These are phyloP conservation scores for Aureobasidium mangrovei DNA, from an alignment of 2,329 filamentous ascomycete genomes.

Conservation along the genomic window DNA sequence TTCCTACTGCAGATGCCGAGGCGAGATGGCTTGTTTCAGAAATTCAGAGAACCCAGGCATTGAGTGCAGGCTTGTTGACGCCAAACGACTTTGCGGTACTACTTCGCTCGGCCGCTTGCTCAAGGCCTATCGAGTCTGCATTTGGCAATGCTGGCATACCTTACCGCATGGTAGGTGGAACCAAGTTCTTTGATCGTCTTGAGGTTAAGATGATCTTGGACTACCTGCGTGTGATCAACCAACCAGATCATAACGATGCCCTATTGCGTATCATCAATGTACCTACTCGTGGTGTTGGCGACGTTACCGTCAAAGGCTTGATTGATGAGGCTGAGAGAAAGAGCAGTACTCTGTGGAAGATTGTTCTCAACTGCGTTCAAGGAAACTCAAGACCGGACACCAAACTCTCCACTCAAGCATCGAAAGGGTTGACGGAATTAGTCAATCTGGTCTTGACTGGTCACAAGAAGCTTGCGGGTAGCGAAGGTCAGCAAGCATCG, in stretches of 20 bases:
- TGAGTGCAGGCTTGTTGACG: constrained; percentile 65
- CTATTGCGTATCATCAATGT: constrained; percentile 76
- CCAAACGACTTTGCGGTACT: constrained; percentile 77
- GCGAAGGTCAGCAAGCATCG: constrained; percentile 27
- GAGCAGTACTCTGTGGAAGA: constrained; percentile 63
- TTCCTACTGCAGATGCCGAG: constrained; percentile 63
- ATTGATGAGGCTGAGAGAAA: constrained; percentile 66
- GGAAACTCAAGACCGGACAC: constrained; percentile 43
- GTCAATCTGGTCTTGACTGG: constrained; percentile 52
- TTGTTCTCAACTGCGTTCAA: constrained; percentile 54
- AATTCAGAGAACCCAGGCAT: constrained; percentile 58
- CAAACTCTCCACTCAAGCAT: constrained; percentile 46
- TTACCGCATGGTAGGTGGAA: constrained; percentile 87
- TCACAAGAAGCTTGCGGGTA: constrained; percentile 44
- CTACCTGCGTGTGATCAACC: constrained; percentile 76
- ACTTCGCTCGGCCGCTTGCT: constrained; percentile 74
- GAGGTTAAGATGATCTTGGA: constrained; percentile 84
- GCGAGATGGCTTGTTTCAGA: constrained; percentile 85
- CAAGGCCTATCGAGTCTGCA: constrained; percentile 74
- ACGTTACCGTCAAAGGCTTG: constrained; percentile 64
- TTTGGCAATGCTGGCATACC: constrained; percentile 73
- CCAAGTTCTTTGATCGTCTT: constrained; percentile 81
- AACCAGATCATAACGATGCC: constrained; percentile 81
- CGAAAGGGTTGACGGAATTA: constrained; percentile 50
- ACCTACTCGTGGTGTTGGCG: constrained; percentile 72